These are phyloP conservation scores for Endoconidiophora laricicola DNA, from an alignment of 2,329 filamentous ascomycete species.

Conservation along the genomic window DNA sequence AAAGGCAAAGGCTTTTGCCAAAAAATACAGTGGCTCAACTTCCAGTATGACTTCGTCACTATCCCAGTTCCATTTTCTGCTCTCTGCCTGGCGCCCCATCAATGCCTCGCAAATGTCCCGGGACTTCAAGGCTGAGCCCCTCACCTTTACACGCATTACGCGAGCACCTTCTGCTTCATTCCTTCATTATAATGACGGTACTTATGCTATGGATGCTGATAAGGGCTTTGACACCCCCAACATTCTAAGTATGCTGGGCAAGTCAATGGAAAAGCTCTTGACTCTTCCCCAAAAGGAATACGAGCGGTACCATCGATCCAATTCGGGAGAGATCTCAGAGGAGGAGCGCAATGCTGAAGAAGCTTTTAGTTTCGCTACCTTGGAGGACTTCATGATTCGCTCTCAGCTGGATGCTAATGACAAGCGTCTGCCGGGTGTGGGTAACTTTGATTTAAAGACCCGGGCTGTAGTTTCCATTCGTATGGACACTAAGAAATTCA, in stretches of 20 bases:
- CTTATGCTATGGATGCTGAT: constrained; percentile 90
- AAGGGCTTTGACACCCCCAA: constrained; percentile 79
- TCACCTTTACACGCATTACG: constrained; percentile 54
- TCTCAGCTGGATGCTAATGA: constrained; percentile 91
- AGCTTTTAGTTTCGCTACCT: constrained; percentile 71
- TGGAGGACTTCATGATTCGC: constrained; percentile 81
- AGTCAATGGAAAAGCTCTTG: constrained; percentile 90
- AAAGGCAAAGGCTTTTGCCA: constrained; percentile 47
- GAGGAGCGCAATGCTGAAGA: constrained; percentile 58
- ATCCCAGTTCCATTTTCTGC: constrained; percentile 79
- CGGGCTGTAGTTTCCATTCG: constrained; percentile 80
- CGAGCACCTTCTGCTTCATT: constrained; percentile 66
- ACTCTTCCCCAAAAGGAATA: constrained; percentile 70
- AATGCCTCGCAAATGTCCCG: constrained; percentile 51
- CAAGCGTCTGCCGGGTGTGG: constrained; percentile 67
- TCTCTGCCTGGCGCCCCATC: constrained; percentile 67
- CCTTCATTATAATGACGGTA: constrained; percentile 63
- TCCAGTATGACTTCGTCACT: constrained; percentile 88
- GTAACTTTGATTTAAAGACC: constrained; percentile 94
- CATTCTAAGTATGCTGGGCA: constrained; percentile 78
- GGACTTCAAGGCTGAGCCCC: constrained; percentile 43
- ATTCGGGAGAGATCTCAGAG: constrained; percentile 51
- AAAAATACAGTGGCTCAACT: constrained; percentile 84
- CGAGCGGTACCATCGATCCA: constrained; percentile 61
- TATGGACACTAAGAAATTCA: constrained; percentile 60